Base-by-base conservation (phyloP, 2,329 filamentous ascomycete genomes). In the Curvularia lunata region DNA sequence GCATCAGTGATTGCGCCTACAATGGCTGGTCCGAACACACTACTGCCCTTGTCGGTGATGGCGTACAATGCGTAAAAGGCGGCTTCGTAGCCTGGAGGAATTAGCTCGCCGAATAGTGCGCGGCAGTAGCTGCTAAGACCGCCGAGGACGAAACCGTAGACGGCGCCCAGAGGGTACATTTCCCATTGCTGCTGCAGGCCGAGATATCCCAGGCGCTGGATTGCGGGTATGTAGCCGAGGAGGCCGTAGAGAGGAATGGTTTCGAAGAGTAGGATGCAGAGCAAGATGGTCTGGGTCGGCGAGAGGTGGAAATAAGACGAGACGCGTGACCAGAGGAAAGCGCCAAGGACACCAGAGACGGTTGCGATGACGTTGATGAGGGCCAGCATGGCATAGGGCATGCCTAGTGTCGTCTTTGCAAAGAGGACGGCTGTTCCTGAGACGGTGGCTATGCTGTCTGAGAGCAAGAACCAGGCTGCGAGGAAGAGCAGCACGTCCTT, bases 51-150 rank as follows among this genome's bases (percentile, higher is more conserved):
- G 76, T 99, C 95, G 1, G 95, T 98, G 63, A 98, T 97, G 34
- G 95, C 95, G 73, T 98, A 99, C 1, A 99, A 82, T 0, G 94
- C 93, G 74, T 96, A 99, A 73, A 99, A 99, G 0, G 94, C 93
- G 0, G 95, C 93, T 78, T 99, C 95, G 28, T 90, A 96, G 4
- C 95, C 95, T 0, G 92, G 91, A 1, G 95, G 95, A 54, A 99
- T 96, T 55, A 99, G 83, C 76, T 98, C 93, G 38, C 92, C 93
- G 73, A 91, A 99, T 4, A 99, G 83, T 59, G 91, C 93, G 41
- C 95, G 89, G 73, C 95, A 98, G 77, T 98, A 97, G 23, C 90
- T 90, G 56, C 91, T 92, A 40, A 99, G 80, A 0, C 95, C 95
- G n/a, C 95, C 95, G 28, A 98, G 86, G 1, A 98, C 93, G 48